Evolutionary conservation across 2,329 filamentous ascomycete genomes (phyloP), one percentile per base, ranked within the genome.

Genomic region (Akanthomyces muscarius): DNA sequence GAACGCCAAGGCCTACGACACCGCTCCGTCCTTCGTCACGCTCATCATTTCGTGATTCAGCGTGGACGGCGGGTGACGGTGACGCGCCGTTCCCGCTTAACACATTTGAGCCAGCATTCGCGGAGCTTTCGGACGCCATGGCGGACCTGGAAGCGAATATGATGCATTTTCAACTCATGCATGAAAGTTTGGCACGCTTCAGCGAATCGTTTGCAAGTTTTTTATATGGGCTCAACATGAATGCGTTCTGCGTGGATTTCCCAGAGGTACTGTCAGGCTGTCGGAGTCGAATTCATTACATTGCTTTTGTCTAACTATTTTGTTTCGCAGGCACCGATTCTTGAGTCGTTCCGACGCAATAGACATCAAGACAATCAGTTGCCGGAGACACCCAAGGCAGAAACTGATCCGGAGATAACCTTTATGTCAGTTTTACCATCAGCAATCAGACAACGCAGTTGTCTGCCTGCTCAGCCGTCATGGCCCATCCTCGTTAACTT

Each of bases 211-310:
- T 99, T 76, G 92, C 92, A 1, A 92, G 89, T 69, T 98, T 99
- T 71, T 78, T 99, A 52, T 99, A 98, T 71, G 95, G 95, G 2
- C 76, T 99, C 73, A 98, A 98, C 73, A 97, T 99, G 93, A 98
- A 97, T 75, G 95, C 95, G 1, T 99, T 98, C 74, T 98, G 94
- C 74, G 93, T 98, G 38, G 95, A 99, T 75, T 99, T 97, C 68
- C 91, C 92, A 0, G 95, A 99, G 86, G 92, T 92, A 77, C 58
- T 73, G 16, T 16, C 11, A 56, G 44, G n/a, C n/a, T 47, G 23
- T n/a, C 2, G 8, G 4, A 21, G 30, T 41, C 7, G n/a, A 8
- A 41, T 45, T 59, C 30, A 38, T 28, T n/a, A 25, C 45, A 21
- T 41, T 25, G 16, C 48, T 41, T 28, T 54, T 51, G 38, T 38